phyloP scores from a whole-genome alignment of 78 protist genomes.

The Dictyostelium capitatum region DNA sequence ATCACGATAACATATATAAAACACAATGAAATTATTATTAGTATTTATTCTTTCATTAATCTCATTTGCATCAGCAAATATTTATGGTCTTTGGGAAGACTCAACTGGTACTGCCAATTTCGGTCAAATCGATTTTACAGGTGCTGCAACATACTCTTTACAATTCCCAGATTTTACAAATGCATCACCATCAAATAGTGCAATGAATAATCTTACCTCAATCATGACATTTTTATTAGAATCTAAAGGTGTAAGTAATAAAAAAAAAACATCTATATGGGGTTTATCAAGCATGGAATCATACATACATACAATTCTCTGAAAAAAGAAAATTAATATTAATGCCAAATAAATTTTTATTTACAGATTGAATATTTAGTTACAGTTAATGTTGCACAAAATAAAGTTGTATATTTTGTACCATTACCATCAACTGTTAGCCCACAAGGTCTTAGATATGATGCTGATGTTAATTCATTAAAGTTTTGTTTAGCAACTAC shows the following conservation, averaged over 20 bases:
- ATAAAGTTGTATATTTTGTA: conserved; percentile 51
- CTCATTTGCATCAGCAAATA: conserved; percentile 3
- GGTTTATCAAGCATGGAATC: too few species aligned
- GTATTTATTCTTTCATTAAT: background rate
- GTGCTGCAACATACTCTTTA: conserved; percentile 31
- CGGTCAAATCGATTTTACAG: conserved; percentile 19
- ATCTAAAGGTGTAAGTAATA: conserved; percentile 15
- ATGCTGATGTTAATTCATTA: conserved; percentile 68
- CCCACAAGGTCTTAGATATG: conserved; percentile 39
- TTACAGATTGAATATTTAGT: conserved; percentile 31
- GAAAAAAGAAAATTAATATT: background rate
- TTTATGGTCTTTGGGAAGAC: conserved; percentile 68
- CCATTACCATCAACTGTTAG: conserved; percentile 5
- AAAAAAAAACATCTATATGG: background rate
- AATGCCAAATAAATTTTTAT: background rate
- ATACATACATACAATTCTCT: too few species aligned
- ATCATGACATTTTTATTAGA: conserved; percentile 27
- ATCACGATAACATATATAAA: background rate
- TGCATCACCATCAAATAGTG: conserved; percentile 24
- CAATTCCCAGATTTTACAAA: conserved; percentile 45
- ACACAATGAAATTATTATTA: conserved; percentile 5
- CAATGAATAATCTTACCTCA: conserved; percentile 51
- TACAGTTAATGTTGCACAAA: conserved; percentile 57
- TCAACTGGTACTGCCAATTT: conserved; percentile 25
- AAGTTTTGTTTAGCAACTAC: conserved; percentile 4